Base-by-base conservation (phyloP, 2,329 filamentous ascomycete genomes). In the Aureobasidium sp. region DNA sequence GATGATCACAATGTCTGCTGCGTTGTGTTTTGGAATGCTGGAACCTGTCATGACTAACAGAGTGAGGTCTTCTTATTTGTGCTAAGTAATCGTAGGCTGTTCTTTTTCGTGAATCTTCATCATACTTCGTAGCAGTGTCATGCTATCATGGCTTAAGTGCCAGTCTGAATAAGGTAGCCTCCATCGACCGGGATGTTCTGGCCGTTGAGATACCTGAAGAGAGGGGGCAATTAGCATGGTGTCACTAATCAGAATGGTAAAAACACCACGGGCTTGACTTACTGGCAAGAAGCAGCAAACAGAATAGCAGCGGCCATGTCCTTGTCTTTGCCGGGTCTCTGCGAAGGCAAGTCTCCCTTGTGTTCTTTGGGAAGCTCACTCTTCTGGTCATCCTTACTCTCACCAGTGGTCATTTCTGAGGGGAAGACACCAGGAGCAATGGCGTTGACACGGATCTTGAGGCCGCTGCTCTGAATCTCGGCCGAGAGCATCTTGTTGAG, bases 341-440 rank as follows among this genome's bases (percentile, higher is more conserved):
- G 71, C 7, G 79, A 76, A 15, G 80, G 79, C 53, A 81, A 71
- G 49, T 77, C 78, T 54, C 71, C 75, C 68, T 57, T 57, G 78
- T 80, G 65, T 57, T 79, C 63, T 23, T 62, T 61, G 7, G 76
- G 75, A 62, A 83, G 74, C 61, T 78, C 69, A 38, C 75, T 79
- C 72, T 79, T 81, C 70, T 82, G 77, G 61, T 77, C 76, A n/a
- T 77, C 73, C 27, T 78, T 75, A 43, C 74, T 75, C 38, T 75
- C 67, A 5, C 77, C 73, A 0, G 80, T 76, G 7, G 81, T 84
- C 79, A 84, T 83, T 70, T 84, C 80, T 29, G 73, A 77, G 0
- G 81, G 80, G 66, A 84, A 84, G 8, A 83, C 75, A 31, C 80
- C 80, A 0, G 80, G 81, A 8, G 81, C 80, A 63, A 84, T 79